Percentiles rank a stretch among this genome's conserved stretches.
These are phyloP conservation scores for Carex scoparia DNA, from an alignment of 176 grass and related monocot species.

Conservation along the genomic window DNA sequence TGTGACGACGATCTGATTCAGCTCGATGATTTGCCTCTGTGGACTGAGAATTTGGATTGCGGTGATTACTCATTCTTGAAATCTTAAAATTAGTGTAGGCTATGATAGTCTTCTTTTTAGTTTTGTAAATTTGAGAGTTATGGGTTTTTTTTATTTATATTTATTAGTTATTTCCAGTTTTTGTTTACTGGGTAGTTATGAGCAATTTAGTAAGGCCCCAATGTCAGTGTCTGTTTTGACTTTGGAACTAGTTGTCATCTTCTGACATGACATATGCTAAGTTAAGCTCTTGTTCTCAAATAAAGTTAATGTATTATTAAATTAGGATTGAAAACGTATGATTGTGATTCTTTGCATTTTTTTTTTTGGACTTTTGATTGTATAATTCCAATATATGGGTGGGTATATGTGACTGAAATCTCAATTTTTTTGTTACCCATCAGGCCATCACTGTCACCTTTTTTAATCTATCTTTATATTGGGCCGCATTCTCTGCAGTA, in stretches of 20 bases:
- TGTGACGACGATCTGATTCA: conserved; percentile 3
- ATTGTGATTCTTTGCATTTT: not conserved
- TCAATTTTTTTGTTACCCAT: too few relatives aligned
- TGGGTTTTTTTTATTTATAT: not conserved
- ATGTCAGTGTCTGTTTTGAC: not conserved
- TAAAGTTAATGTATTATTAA: not conserved
- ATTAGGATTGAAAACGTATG: not conserved
- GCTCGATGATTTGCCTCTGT: not conserved
- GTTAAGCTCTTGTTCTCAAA: not conserved
- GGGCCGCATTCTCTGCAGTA: too few relatives aligned
- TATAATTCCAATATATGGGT: not conserved
- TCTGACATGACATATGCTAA: not conserved
- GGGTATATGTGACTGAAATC: too few relatives aligned
- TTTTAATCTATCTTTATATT: too few relatives aligned
- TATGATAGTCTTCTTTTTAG: not conserved
- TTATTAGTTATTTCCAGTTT: not conserved
- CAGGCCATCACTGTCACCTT: too few relatives aligned
- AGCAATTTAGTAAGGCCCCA: not conserved
- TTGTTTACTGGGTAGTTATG: not conserved
- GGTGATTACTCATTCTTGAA: conserved; percentile 18
- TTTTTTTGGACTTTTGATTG: not conserved
- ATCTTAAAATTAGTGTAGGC: not conserved
- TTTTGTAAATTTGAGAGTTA: not conserved
- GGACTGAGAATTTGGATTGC: conserved; percentile 23
- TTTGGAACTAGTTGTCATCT: not conserved